Evolutionary conservation across 1,139 yeast genomes (phyloP), one percentile per base, ranked within the genome.

Genomic region (Geotrichum candidum): DNA sequence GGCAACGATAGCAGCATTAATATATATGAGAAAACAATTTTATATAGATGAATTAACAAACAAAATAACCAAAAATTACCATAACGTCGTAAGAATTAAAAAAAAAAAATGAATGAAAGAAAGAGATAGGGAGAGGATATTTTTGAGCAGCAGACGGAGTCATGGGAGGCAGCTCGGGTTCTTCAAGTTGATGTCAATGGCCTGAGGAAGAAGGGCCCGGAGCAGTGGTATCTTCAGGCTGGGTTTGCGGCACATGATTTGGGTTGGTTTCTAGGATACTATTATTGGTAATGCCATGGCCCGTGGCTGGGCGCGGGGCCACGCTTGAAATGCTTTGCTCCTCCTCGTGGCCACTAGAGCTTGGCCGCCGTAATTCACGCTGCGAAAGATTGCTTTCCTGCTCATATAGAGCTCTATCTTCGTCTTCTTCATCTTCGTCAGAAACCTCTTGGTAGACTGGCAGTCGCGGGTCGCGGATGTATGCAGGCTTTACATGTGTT

Each of bases 401-500:
- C 25, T 53, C 56, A 41, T 54, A 35, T 7, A 41, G 10, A 41
- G 9, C 18, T n/a, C 22, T 41, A 15, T 41, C 48, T 41, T 41
- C 48, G 4, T n/a, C 22, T 50, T 38, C 54, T 15, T 58, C 58
- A 25, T 63, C 59, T 15, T 56, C 61, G n/a, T 64, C 65, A 2
- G 60, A 54, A 11, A 59, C 59, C 45, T 65, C 67, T 38, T 63
- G 59, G 53, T 65, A 65, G 18, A 65, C 62, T 23, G 67, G 66
- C 35, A 65, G 58, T 25, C 64, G 56, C 18, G 63, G 23, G 29
- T 61, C 61, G 35, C 56, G 60, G 33, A 27, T 13, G 57, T 57
- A 53, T 31, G 62, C 61, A 11, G 65, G 65, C 22, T 60, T 61
- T 2, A 56, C 61, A 59, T 64, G 68, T 1, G 64, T 63, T 9